phyloP scores from a whole-genome alignment of 805 yeast genomes.

The Wickerhamomyces hampshirensis region DNA sequence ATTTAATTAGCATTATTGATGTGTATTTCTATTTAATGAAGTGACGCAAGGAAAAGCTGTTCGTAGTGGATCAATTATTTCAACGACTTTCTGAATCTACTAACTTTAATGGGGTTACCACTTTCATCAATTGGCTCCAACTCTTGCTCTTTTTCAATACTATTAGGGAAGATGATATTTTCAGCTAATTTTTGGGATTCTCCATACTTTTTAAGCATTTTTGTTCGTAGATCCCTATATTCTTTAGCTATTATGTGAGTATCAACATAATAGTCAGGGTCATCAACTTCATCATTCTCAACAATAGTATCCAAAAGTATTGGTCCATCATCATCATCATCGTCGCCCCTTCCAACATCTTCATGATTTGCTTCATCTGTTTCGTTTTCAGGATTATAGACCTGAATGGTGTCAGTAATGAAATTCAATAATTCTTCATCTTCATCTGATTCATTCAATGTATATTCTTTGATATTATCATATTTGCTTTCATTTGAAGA shows the following conservation, averaged over 20 bases:
- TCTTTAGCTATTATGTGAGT: constrained; percentile 25
- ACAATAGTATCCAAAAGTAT: constrained; percentile 39
- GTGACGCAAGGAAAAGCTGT: too few species aligned
- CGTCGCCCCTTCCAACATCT: constrained; percentile 25
- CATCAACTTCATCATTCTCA: constrained; percentile 31
- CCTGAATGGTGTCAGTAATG: constrained; percentile 18
- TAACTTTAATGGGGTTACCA: constrained; percentile 54
- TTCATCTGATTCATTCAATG: constrained; percentile 18
- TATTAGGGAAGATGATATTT: constrained; percentile 1
- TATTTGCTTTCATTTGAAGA: constrained; percentile 5
- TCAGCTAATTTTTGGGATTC: constrained; percentile 8
- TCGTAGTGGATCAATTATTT: too few species aligned
- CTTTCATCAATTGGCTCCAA: constrained; percentile 64
- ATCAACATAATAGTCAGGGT: constrained; percentile 24
- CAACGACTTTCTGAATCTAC: constrained; percentile 63
- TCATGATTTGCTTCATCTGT: constrained; percentile 29
- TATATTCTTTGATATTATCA: constrained; percentile 13
- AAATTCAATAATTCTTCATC: constrained; percentile 12
- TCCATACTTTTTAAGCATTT: constrained; percentile 25
- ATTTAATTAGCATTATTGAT: not conserved
- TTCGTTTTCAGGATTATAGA: constrained; percentile 26
- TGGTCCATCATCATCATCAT: constrained; percentile 33
- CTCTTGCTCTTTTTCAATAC: constrained; percentile 38
- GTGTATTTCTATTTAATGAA: too few species aligned
- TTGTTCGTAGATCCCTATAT: constrained; percentile 26